A percentile compares a stretch with the other conserved stretches of the same genome.
phyloP scores from a whole-genome alignment of 148 eudicot species.

The Rhododendron mucronatum region DNA sequence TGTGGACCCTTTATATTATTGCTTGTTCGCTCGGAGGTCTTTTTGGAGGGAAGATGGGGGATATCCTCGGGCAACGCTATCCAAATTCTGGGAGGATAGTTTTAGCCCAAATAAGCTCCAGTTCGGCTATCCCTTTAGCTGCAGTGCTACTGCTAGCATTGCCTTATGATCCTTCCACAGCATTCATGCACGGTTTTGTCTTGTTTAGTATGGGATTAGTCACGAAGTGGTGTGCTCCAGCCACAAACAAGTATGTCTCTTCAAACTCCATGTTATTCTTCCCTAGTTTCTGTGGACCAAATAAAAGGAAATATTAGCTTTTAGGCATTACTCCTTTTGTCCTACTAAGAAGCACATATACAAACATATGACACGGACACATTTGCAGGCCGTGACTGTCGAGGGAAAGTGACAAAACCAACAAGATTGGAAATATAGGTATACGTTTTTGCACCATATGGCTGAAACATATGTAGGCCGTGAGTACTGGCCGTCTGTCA shows the following conservation, averaged over 20 bases:
- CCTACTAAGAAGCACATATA: background rate
- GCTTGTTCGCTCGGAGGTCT: conserved; percentile 61
- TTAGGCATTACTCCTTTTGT: background rate
- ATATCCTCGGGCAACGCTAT: conserved; percentile 44
- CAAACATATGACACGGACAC: background rate
- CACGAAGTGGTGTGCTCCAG: conserved; percentile 71
- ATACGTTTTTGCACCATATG: background rate
- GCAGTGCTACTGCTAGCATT: conserved; percentile 61
- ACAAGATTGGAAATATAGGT: too few relatives aligned
- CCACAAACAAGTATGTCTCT: conserved; percentile 77
- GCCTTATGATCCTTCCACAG: conserved; percentile 61
- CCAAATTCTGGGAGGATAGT: conserved; percentile 81
- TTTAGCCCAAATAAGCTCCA: conserved; percentile 78
- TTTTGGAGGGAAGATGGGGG: conserved; percentile 87
- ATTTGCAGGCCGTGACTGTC: background rate
- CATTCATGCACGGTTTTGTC: conserved; percentile 51
- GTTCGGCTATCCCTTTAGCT: conserved; percentile 74
- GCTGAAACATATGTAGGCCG: background rate
- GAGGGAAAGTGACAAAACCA: background rate
- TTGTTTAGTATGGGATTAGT: conserved; percentile 64
- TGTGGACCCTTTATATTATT: conserved; percentile 56
- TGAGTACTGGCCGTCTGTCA: background rate
- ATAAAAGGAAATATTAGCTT: background rate
- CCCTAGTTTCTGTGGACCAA: background rate
- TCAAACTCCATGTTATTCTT: background rate